Evolutionary conservation across 23 red algal species (phyloP), one percentile per base, ranked within the genome.

Genomic region (Gracilaria caudata): DNA sequence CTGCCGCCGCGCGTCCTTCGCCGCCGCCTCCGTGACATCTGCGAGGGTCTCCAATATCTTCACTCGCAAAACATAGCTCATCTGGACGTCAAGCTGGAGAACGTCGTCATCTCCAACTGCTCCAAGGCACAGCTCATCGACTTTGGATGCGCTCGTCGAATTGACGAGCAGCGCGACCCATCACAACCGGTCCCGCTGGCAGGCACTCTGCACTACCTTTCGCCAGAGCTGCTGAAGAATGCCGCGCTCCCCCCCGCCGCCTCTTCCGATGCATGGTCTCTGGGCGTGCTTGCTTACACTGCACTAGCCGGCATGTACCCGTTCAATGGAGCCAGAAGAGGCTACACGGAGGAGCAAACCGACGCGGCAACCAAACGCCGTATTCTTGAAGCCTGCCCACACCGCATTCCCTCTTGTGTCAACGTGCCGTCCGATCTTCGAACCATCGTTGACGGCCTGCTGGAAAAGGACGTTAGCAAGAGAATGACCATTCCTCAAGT

Each of bases 81-180:
- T 45, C 63, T 82, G 36, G 87, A 91, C 78, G 43, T 91, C 78
- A 91, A 91, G 87, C 77, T 91, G 13, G 87, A 91, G 87, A 91
- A 91, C 45, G 87, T 91, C 24, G 87, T 81, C 65, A 82, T 91
- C 61, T 24, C 64, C 39, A 39, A 80, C 28, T 39, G 13, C 20
- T 77, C 66, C 65, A 75, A 23, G 6, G 87, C 87, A 2, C 29
- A 91, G 87, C 78, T 91, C 35, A 82, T 82, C 65, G 87, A 91
- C 61, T 91, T 91, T 91, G 87, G 87, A 32, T 82, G 77, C 19
- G 76, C 87, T 5, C 58, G 76, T 5, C 61, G 87, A 54, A 68
- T 82, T 3, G 57, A 73, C 53, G 21, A 80, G 35, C 17, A 21
- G 26, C 34, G 20, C 19, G 12, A 61, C 68, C 53, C 87, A 30